phyloP scores from a whole-genome alignment of 805 yeast genomes.

The Pichia sporocuriosa region DNA sequence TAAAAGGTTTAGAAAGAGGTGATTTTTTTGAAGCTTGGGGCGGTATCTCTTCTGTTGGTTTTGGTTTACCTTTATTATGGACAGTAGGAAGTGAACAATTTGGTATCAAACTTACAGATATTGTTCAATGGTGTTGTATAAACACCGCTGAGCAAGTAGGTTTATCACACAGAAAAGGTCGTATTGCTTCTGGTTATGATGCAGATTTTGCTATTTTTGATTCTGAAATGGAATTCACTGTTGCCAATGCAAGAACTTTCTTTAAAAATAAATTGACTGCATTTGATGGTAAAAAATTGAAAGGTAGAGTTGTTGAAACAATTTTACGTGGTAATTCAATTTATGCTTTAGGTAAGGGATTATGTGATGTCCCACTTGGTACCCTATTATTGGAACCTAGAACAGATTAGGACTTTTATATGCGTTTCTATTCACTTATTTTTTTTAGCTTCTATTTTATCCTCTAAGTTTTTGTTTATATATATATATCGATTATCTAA shows the following conservation, averaged over 20 bases:
- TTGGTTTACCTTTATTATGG: constrained; percentile 76
- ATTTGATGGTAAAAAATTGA: constrained; percentile 61
- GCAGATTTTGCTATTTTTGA: constrained; percentile 88
- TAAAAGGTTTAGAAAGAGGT: constrained; percentile 75
- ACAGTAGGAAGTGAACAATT: constrained; percentile 55
- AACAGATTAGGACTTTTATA: constrained; percentile 9
- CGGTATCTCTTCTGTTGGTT: constrained; percentile 88
- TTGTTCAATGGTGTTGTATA: constrained; percentile 71
- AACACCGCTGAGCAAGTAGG: constrained; percentile 89
- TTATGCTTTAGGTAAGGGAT: constrained; percentile 51
- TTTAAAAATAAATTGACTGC: constrained; percentile 90
- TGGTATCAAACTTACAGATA: constrained; percentile 39
- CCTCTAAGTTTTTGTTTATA: too few species aligned
- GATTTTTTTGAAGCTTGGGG: constrained; percentile 96
- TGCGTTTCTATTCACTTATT: too few species aligned
- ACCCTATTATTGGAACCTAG: constrained; percentile 55
- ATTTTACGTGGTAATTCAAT: constrained; percentile 69
- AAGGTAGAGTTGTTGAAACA: constrained; percentile 76
- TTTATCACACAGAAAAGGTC: constrained; percentile 63
- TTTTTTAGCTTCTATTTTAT: too few species aligned
- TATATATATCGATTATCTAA: too few species aligned
- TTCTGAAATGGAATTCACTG: constrained; percentile 42
- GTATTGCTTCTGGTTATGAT: constrained; percentile 65
- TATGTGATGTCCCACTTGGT: constrained; percentile 52
- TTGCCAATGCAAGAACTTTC: constrained; percentile 48